Base-by-base conservation (phyloP, 441 rosid species). In the Isatis lusitanica region DNA sequence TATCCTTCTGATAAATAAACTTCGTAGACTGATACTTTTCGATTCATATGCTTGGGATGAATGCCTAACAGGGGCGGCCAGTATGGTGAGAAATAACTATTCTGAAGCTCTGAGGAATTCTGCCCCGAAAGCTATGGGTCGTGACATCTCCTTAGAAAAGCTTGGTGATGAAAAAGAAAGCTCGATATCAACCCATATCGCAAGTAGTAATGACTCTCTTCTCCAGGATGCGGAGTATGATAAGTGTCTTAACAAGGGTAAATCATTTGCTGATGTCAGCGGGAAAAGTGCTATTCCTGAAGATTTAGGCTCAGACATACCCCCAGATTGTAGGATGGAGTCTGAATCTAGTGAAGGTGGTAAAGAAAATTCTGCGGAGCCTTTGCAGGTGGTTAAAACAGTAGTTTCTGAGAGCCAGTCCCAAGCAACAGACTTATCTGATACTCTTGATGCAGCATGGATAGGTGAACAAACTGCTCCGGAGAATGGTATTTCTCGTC, bases 371-470 rank as follows among this genome's bases (percentile, higher is more conserved):
- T 28, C 77, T 73, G 48, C 60, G 76, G 91, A 84, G 64, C 73
- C 85, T 75, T 83, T 78, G 36, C 86, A 75, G 60, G 77, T 60
- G 73, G 84, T 82, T 57, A 82, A 79, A 65, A 71, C 82, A 44
- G 83, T 76, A 16, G 81, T 21, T 61, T 84, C 94, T 26, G 90
- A 86, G 71, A 94, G 87, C 63, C 91, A 87, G 70, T 83, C 86
- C 71, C 88, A 83, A 65, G 38, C 73, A 63, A 74, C 66, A 48
- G 80, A 82, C 80, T 82, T 90, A 74, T 84, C 93, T 55, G 87
- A 88, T 66, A 85, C 85, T 63, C 88, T 83, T 71, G 97, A 87
- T 70, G 93, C 95, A 44, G 91, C 93, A 50, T 91, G 97, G 96
- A 88, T 84, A 8, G 97, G 87, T 17, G 83, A 84, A 72, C 83